Base-by-base conservation (phyloP, 768 basidiomycete genomes). In the Termitomyces sp. region DNA sequence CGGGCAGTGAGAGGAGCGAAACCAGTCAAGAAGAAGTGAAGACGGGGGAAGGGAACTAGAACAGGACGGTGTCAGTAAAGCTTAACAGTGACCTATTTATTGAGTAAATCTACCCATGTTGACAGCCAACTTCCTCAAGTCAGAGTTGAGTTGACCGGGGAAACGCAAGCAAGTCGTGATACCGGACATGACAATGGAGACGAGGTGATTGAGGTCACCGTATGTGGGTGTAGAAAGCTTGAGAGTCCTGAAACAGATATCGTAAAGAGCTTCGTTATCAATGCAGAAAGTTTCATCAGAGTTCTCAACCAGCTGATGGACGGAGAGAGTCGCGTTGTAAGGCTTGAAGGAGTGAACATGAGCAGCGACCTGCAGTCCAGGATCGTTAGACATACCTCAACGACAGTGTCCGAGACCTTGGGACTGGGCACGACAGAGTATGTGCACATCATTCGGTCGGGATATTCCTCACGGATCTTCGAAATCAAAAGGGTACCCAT, bases 251-350 rank as follows among this genome's bases (percentile, higher is more conserved):
- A 97, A 94, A 76, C 95, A 98, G 68, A 99, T 99, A 68, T 98
- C 97, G 75, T 98, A 97, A 53, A 99, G 87, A 27, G 96, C 97
- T 73, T 98, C 96, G 72, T 98, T 98, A 71, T 98, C 96, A 70
- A 99, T 98, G 74, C 96, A 98, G 91, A 98, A 98, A 16, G 97
- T 98, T 76, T 97, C 94, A 68, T 98, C 96, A 33, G 96, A 98
- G 83, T 98, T 98, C 76, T 98, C 97, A 50, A 98, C 97, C 40
- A 98, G 86, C 75, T 98, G 97, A 72, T 98, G 96, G 11, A 98
- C 94, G 50, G 94, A 97, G 50, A 98, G 89, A 4, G 94, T 97
- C 32, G 96, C 97, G 72, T 98, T 98, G 83, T 98, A 99, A 3
- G 97, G 96, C 89, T 91, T 41, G 5, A 38, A 47, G 15, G 44